A percentile compares a stretch with the other conserved stretches of the same genome.
Conservation (phyloP, 78 protist species). For the Dictyostelium citrinum region DNA sequence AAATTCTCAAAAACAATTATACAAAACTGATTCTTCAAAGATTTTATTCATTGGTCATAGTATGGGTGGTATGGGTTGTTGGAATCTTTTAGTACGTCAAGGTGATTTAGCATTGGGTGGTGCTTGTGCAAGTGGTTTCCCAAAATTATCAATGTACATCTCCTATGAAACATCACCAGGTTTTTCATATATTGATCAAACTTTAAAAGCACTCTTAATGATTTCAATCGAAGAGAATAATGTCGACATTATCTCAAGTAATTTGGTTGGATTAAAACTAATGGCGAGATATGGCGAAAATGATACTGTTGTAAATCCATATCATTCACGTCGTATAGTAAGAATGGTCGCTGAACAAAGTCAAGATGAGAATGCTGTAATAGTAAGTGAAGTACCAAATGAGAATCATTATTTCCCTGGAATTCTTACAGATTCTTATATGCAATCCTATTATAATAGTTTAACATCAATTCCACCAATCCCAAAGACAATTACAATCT, state of each 20-base stretch:
- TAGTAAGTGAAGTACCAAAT: slow-evolving; percentile 34
- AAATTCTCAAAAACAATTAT: not conserved
- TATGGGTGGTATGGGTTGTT: slow-evolving; percentile 61
- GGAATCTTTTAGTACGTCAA: not conserved
- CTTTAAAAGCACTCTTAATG: slow-evolving; percentile 18
- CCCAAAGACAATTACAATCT: not conserved
- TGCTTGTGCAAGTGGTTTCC: slow-evolving; percentile 56
- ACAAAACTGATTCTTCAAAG: not conserved
- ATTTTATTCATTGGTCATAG: slow-evolving; percentile 38
- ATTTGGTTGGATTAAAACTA: slow-evolving; percentile 44
- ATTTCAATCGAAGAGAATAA: slow-evolving; percentile 33
- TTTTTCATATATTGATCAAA: slow-evolving; percentile 26
- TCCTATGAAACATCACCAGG: slow-evolving; percentile 17
- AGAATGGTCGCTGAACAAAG: slow-evolving; percentile 17
- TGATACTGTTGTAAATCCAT: slow-evolving; percentile 43
- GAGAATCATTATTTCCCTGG: slow-evolving; percentile 73
- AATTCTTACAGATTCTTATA: slow-evolving; percentile 34
- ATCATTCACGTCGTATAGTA: slow-evolving; percentile 39
- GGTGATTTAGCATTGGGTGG: slow-evolving; percentile 56
- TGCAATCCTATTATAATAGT: slow-evolving; percentile 3
- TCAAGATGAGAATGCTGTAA: slow-evolving; percentile 7
- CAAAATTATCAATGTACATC: slow-evolving; percentile 21
- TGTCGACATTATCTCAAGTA: not conserved
- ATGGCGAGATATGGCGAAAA: slow-evolving; percentile 45
- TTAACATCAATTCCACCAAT: slow-evolving; percentile 1